Evolutionary conservation across 2,329 filamentous ascomycete genomes (phyloP).

Genomic region (Colletotrichum zoysiae): DNA sequence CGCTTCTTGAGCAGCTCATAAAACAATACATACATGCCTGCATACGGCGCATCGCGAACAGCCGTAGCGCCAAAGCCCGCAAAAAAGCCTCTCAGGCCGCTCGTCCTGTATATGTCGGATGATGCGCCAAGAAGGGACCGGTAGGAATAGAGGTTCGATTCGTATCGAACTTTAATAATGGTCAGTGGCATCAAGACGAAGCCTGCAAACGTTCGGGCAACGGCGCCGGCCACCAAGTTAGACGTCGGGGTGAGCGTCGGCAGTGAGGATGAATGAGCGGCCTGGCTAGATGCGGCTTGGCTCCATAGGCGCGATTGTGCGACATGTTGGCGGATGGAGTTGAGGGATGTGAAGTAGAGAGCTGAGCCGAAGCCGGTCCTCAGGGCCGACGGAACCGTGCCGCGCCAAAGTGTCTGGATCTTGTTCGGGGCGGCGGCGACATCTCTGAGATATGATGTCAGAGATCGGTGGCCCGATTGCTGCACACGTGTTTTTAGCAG

Average conservation of each 20-base stretch:
- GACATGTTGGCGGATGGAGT: conserved; percentile 80
- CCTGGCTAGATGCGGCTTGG: conserved; percentile 33
- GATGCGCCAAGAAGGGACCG: conserved; percentile 79
- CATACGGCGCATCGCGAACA: conserved; percentile 94
- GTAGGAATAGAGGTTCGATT: conserved; percentile 89
- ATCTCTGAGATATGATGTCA: conserved; percentile 75
- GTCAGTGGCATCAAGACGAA: conserved; percentile 96
- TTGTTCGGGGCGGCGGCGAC: conserved; percentile 74
- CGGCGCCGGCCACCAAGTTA: conserved; percentile 87
- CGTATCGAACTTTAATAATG: conserved; percentile 95
- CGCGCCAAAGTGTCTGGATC: conserved; percentile 86
- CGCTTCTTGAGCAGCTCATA: conserved; percentile 87
- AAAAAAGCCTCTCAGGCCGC: conserved; percentile 89
- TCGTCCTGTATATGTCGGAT: conserved; percentile 77
- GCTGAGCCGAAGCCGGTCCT: conserved; percentile 94
- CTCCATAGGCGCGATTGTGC: conserved; percentile 46
- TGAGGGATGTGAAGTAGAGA: conserved; percentile 92
- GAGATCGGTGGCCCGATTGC: conserved; percentile 80
- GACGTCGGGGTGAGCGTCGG: conserved; percentile 86
- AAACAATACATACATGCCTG: conserved; percentile 92
- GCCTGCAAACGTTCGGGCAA: conserved; percentile 86
- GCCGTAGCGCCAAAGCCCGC: conserved; percentile 94
- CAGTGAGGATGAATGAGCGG: conserved; percentile 74
- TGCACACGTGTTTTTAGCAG: conserved; percentile 97
- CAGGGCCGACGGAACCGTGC: conserved; percentile 91